Percentiles rank a stretch among this genome's conserved stretches.
phyloP scores from a whole-genome alignment of 257 asterid genomes.

The Linderniella brevidens region DNA sequence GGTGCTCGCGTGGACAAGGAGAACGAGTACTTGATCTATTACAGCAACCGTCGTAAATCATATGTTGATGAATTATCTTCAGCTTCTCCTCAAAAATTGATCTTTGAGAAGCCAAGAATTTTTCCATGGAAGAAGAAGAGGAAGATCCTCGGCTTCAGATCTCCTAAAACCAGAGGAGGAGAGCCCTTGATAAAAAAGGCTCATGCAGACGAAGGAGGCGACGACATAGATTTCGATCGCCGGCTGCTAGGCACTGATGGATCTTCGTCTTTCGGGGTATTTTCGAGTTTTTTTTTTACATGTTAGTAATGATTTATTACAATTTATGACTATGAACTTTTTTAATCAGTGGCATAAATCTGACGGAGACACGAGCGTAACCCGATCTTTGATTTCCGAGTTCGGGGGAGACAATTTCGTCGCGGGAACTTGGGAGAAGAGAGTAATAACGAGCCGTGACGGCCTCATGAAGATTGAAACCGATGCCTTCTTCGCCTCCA shows the following conservation, averaged over 20 bases:
- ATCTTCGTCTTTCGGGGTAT: slow-evolving; percentile 58
- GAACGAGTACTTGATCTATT: slow-evolving; percentile 85
- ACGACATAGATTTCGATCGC: slow-evolving; percentile 85
- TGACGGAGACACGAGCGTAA: slow-evolving; percentile 47
- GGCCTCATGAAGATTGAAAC: slow-evolving; percentile 66
- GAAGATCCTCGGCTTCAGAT: slow-evolving; percentile 65
- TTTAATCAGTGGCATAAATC: slow-evolving; percentile 62
- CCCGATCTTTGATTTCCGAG: slow-evolving; percentile 58
- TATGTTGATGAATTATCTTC: slow-evolving; percentile 36
- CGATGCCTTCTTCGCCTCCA: slow-evolving; percentile 78
- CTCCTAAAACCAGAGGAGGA: slow-evolving; percentile 83
- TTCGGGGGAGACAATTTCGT: slow-evolving; percentile 81
- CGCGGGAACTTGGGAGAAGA: slow-evolving; percentile 85
- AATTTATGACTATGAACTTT: neutral
- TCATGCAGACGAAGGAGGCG: slow-evolving; percentile 95
- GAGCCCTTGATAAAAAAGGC: slow-evolving; percentile 87
- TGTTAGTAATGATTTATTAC: too few relatives aligned
- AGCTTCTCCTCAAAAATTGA: slow-evolving; percentile 19
- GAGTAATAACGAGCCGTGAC: slow-evolving; percentile 65
- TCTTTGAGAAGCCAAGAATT: slow-evolving; percentile 64
- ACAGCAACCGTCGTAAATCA: slow-evolving; percentile 71
- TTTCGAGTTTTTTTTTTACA: slow-evolving; percentile 9
- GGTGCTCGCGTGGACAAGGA: slow-evolving; percentile 32
- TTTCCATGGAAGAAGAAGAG: slow-evolving; percentile 90
- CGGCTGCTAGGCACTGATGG: slow-evolving; percentile 87